Evolutionary conservation across 768 basidiomycete species (phyloP), one percentile per base, ranked within the genome.

Genomic region (Stropharia rugosoannulata): DNA sequence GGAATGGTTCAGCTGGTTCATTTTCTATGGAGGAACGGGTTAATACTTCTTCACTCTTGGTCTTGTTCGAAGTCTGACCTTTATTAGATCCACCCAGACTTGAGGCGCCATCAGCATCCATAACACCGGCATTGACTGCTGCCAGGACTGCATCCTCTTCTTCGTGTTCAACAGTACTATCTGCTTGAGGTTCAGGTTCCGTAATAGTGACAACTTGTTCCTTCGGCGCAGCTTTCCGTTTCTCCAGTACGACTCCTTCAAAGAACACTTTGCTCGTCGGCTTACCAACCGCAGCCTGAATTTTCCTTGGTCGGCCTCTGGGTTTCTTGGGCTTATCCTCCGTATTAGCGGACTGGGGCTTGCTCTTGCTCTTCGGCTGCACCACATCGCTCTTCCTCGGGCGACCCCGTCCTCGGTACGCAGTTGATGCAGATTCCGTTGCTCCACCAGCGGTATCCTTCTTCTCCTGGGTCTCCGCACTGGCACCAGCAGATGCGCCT

Each of bases 251-350:
- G 22, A 64, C 59, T 1, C 63, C 63, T 35, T 54, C 63, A 15
- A 64, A 64, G 27, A 64, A 55, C 10, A 51, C 56, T 37, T 59
- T 59, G 56, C 62, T 64, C 13, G 44, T 16, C 16, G 62, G 62
- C 5, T 54, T 48, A 22, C 45, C 22, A 27, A 49, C 43, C 25
- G 45, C 36, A 2, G 37, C 15, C 2, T 37, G 44, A 29, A 15
- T 32, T 32, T 32, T 32, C 9, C 29, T 32, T 32, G 29, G 29
- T 32, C 29, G 2, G 1, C 29, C 29, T 32, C 29, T 32, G 5
- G 29, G 29, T 32, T 32, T 32, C 29, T 32, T 32, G 1, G 29
- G 2, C 29, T 3, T 32, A 10, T 32, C 29, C 1, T 7, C 9
- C 7, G 29, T 10, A 7, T 32, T 22, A 22, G 22, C 22, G 4